Percentiles rank a stretch among this genome's conserved stretches.
Evolutionary conservation across 352 stramenopile species (phyloP).

Genomic region (Thalassiosira exigua): DNA sequence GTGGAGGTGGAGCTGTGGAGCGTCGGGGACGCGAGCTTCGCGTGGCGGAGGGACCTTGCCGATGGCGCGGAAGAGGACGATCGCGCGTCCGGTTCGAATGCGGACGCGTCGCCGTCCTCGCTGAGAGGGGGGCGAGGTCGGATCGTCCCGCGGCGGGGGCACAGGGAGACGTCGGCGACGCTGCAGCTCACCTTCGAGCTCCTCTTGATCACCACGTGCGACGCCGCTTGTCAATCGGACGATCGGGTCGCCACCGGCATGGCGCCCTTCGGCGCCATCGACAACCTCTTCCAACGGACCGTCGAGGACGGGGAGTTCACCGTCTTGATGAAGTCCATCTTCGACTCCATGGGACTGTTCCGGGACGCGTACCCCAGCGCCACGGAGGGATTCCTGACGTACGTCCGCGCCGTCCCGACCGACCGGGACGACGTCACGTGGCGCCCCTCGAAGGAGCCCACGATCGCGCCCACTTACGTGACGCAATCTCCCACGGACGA

Average conservation of each 20-base stretch:
- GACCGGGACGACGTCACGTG: slow-evolving; percentile 11
- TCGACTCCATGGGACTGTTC: slow-evolving; percentile 5
- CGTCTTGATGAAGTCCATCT: neutral
- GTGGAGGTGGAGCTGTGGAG: slow-evolving; percentile 22
- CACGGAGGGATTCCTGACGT: slow-evolving; percentile 9
- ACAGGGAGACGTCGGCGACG: neutral
- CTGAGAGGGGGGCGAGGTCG: neutral
- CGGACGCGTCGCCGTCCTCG: neutral
- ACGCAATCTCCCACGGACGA: slow-evolving; percentile 1
- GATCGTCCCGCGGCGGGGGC: neutral
- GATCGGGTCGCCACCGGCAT: slow-evolving; percentile 3
- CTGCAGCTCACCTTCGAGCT: slow-evolving; percentile 5
- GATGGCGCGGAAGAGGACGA: neutral
- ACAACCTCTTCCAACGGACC: neutral
- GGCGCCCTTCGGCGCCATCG: neutral
- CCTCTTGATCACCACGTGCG: slow-evolving; percentile 7
- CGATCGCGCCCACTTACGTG: neutral
- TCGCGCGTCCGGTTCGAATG: neutral
- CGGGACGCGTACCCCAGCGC: neutral
- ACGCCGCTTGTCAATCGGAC: slow-evolving; percentile 13
- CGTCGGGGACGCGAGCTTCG: slow-evolving; percentile 7
- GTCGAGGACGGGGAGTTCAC: neutral
- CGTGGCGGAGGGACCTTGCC: neutral
- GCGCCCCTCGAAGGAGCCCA: slow-evolving; percentile 14
- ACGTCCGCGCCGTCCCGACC: slow-evolving; percentile 19